Evolutionary conservation across 2,329 filamentous ascomycete species (phyloP).

Genomic region (Phaeoacremonium minimum): DNA sequence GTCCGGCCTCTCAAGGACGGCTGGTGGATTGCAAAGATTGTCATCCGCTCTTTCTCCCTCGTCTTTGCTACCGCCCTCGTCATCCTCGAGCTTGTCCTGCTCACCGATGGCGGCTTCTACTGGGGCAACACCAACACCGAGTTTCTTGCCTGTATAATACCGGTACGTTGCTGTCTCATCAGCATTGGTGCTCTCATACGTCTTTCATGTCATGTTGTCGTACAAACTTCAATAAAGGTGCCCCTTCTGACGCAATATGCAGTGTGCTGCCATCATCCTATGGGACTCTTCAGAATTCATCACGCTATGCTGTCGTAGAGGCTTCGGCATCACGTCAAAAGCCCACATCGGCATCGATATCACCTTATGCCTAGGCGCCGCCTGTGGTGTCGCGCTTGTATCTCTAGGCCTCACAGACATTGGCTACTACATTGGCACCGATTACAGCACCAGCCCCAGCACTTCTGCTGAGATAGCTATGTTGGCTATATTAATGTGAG

Average conservation of each 20-base stretch:
- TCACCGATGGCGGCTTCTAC: too few relatives aligned
- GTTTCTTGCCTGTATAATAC: neutral
- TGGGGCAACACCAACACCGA: neutral
- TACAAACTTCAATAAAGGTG: too few relatives aligned
- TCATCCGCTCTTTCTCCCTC: neutral
- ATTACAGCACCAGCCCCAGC: neutral
- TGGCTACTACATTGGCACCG: neutral
- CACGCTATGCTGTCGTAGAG: conserved; percentile 14
- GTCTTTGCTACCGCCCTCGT: neutral
- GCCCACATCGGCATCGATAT: conserved; percentile 21
- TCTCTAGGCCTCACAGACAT: neutral
- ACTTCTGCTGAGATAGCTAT: conserved; percentile 2
- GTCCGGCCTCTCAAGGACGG: too few relatives aligned
- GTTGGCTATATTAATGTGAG: conserved; percentile 2
- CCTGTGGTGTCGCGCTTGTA: conserved; percentile 2
- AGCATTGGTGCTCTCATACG: neutral
- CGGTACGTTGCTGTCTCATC: neutral
- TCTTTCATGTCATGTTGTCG: neutral
- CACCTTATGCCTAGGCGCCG: conserved; percentile 9
- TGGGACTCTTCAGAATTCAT: conserved; percentile 21
- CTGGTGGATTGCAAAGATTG: neutral
- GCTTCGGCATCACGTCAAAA: conserved; percentile 17
- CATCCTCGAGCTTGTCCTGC: neutral
- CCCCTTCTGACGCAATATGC: too few relatives aligned
- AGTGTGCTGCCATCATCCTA: conserved; percentile 9